Conservation (phyloP, 345 rosid species). For the Pistacia atlantica region DNA sequence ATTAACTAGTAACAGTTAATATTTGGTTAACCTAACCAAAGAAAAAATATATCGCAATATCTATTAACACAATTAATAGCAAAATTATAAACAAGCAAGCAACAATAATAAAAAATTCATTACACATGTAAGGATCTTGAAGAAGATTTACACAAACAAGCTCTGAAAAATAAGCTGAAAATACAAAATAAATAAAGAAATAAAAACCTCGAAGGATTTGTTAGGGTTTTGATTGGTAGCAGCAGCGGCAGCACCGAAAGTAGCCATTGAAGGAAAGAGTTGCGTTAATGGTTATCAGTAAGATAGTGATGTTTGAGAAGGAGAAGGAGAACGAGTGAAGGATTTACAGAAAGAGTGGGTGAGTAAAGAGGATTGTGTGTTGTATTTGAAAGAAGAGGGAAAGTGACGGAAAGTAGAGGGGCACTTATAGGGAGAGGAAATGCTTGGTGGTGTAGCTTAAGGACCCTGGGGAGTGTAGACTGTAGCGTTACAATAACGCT, state of each 20-base stretch:
- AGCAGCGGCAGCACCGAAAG: conserved; percentile 50
- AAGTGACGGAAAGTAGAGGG: not conserved
- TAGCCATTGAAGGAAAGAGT: conserved; percentile 45
- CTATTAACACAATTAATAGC: not conserved
- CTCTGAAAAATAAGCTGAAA: not conserved
- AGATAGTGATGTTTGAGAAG: not conserved
- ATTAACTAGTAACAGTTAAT: not conserved
- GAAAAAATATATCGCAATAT: no score
- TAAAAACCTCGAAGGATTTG: conserved; percentile 72
- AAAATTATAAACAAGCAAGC: not conserved
- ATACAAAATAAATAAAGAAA: not conserved
- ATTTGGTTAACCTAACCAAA: not conserved
- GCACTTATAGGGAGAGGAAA: not conserved
- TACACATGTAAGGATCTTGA: not conserved
- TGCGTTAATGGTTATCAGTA: not conserved
- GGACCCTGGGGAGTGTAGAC: no score
- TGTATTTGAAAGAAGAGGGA: conserved; percentile 18
- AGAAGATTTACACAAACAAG: not conserved
- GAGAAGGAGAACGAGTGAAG: not conserved
- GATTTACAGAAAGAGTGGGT: not conserved
- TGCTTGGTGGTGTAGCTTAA: not conserved
- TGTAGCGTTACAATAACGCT: no score
- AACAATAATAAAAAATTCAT: not conserved
- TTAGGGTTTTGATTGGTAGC: conserved; percentile 64
- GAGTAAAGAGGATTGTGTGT: not conserved